Evolutionary conservation across 148 eudicot species (phyloP), one percentile per base, ranked within the genome.

Genomic region (Hydrangea macrophylla): DNA sequence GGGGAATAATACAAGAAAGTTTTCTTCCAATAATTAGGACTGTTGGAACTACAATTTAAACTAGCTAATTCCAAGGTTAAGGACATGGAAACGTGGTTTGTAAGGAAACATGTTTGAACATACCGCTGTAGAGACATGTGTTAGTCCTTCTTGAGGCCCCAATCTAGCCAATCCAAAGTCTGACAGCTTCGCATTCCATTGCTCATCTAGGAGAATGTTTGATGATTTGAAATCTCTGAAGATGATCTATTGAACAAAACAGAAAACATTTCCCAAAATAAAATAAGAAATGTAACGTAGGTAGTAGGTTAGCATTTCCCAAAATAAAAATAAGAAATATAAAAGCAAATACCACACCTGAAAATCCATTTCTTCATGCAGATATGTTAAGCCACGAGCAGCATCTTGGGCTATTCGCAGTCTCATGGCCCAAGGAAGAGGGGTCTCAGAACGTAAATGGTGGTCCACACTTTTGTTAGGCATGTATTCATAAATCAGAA

Each of bases 291-390:
- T 42, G n/a, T n/a, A n/a, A n/a, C n/a, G n/a, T n/a, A n/a, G n/a
- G n/a, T n/a, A n/a, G n/a, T n/a, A n/a, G n/a, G n/a, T n/a, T n/a
- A n/a, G n/a, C n/a, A n/a, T n/a, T n/a, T 42, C 17, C 48, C 18
- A 11, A 42, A 42, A 2, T 3, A 48, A 6, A 48, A 5, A 7
- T 3, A 17, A 48, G n/a, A 13, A 55, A 27, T 13, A 13, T 22
- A 1, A 6, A 56, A 63, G 56, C 40, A 45, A 23, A 48, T 48
- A 48, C 20, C 17, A 18, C 56, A 82, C 98, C 95, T 93, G 98
- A 79, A 88, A 85, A 57, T 90, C 98, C 98, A 93, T 93, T 68
- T 85, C 89, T 71, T 93, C 97, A 39, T 93, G 98, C 58, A 93
- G 88, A 68, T 90, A 93, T 35, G 92, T 65, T 74, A 93, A 76